Base-by-base conservation (phyloP, 2,329 filamentous ascomycete genomes). In the Periconia digitata region DNA sequence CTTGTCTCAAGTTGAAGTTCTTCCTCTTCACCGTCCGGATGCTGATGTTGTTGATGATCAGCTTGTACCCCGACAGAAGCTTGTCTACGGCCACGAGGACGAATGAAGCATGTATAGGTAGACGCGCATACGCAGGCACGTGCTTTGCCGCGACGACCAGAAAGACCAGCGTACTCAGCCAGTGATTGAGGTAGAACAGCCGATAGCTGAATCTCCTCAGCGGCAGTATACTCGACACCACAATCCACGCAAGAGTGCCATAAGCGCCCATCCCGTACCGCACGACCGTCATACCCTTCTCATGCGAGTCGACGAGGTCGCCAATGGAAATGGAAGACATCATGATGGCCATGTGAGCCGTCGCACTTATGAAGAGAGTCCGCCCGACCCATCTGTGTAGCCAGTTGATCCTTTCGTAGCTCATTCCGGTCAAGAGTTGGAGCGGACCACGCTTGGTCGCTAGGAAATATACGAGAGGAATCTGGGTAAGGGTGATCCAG, bases 131-230 rank as follows among this genome's bases (percentile, higher is more conserved):
- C 12, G 24, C 56, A 0, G 64, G 64, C 1, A 66, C 53, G 44
- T 67, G 64, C 16, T 58, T 55, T 8, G 55, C 47, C 7, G 55
- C 24, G 4, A 67, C 39, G 42, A 53, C 40, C 8, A 66, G 44
- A 23, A 67, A 65, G 1, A 40, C 36, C 15, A 56, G 18, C 3
- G 62, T 66, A 4, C 58, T 60, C 2, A 58, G 27, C 45, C 55
- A 61, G 34, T 67, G 64, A 36, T 64, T 66, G 44, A 65, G 43
- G 46, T 64, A 59, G 44, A 66, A 67, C 0, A 47, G 20, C 2
- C 55, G 50, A 34, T 66, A 61, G 35, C 58, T 62, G 56, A 59
- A 63, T 34, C 39, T 53, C 27, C 62, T 50, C 6, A 66, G 13
- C 1, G 61, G 59, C 5, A 66, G 16, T 0, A 64, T 47, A 12